Base-by-base conservation (phyloP, 139 green algal species). In the Tetradesmus lagerheimii region DNA sequence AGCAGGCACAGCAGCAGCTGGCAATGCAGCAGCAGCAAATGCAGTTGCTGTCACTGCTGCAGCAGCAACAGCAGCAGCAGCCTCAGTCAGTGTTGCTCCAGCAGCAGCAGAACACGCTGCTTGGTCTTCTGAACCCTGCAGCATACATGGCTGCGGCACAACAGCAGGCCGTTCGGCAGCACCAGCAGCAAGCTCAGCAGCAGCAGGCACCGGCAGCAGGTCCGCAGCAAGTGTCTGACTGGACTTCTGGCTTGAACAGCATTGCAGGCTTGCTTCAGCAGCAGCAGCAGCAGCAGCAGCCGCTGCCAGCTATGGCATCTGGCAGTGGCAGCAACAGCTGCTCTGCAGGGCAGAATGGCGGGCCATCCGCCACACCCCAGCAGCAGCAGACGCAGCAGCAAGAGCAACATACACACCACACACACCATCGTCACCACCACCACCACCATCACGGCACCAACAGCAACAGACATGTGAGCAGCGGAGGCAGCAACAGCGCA, bases 311-410 rank as follows among this genome's bases (percentile, higher is more conserved):
- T 34, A 38, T 84, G 79, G 79, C 11, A 27, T 29, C n/a, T 35
- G 79, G 77, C 77, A 83, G 77, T 27, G 77, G 79, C 79, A 84
- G 79, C 79, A 84, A 66, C 79, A 84, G 79, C 25, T 45, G 79
- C 20, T 45, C 37, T 11, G 43, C 37, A 4, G 43, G 79, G 11
- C 39, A 84, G 41, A 29, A 41, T 8, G 79, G 41, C 39, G 41
- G 57, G 2, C 57, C 23, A 1, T 37, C 31, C 37, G 79, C 39
- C 14, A 0, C 15, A 39, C 1, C 34, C 4, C 79, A 84, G 43
- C 41, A 27, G 34, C 38, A n/a, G 37, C 37, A 50, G 35, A 35
- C 29, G 23, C 76, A 38, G 12, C 35, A 66, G 27, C 79, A 84
- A 4, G 37, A 25, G 34, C 41, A 66, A 4, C 79, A 84, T 23